Conservation (phyloP, 306 rosid genomes). For the Acacia crassicarpa region DNA sequence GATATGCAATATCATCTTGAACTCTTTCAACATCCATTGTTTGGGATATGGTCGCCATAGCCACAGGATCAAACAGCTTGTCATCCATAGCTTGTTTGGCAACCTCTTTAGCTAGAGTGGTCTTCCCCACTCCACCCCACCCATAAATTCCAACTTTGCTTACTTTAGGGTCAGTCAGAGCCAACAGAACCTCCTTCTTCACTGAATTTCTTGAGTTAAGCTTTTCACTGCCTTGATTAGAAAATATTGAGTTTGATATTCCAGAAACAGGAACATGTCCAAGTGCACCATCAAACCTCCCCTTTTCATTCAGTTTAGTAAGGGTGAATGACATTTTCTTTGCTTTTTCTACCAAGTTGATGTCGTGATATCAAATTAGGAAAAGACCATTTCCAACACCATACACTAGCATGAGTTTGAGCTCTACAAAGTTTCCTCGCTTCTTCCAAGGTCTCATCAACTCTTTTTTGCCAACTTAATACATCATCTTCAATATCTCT, state of each 20-base stretch:
- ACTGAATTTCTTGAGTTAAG: not conserved
- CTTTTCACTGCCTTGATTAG: not conserved
- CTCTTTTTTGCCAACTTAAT: not conserved
- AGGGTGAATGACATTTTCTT: not conserved
- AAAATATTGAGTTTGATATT: too few relatives aligned
- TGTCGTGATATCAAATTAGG: not conserved
- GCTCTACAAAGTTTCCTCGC: not conserved
- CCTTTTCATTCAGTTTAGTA: not conserved
- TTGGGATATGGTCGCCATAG: not conserved
- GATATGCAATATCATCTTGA: not conserved
- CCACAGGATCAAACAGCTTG: not conserved
- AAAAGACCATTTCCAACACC: slow-evolving; percentile 10
- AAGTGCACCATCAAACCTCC: not conserved
- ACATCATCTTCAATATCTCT: not conserved
- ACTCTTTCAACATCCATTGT: not conserved
- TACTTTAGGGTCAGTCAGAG: not conserved
- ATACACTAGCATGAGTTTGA: not conserved
- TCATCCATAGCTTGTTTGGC: not conserved
- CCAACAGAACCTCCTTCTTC: not conserved
- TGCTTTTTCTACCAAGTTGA: slow-evolving; percentile 27
- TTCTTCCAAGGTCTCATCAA: not conserved
- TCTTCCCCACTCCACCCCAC: not conserved
- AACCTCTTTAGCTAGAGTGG: not conserved
- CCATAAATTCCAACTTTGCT: not conserved
- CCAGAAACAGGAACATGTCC: not conserved